phyloP scores from a whole-genome alignment of 768 basidiomycete species.

The Neoboletus magnificus region DNA sequence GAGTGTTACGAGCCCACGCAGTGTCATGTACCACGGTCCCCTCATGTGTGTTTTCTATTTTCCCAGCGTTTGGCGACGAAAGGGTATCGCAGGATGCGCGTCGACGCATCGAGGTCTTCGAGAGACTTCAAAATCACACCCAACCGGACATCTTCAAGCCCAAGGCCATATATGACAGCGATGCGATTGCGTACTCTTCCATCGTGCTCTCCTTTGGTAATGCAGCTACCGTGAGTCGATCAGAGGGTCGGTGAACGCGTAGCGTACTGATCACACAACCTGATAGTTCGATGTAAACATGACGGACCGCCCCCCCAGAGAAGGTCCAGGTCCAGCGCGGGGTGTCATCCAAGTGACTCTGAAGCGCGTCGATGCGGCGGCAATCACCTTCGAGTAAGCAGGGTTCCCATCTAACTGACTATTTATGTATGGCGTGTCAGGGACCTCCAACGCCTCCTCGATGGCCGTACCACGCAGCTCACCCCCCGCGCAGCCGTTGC shows the following conservation, averaged over 20 bases:
- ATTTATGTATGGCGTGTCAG: conserved; percentile 9
- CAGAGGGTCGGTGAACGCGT: neutral
- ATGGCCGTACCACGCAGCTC: conserved; percentile 23
- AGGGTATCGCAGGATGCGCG: conserved; percentile 2
- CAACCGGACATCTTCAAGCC: conserved; percentile 39
- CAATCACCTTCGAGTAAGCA: conserved; percentile 36
- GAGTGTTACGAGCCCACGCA: conserved; percentile 9
- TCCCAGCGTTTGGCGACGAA: conserved; percentile 19
- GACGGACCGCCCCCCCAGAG: conserved; percentile 21
- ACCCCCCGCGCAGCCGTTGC: conserved; percentile 35
- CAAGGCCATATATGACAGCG: conserved; percentile 46
- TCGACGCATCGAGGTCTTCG: conserved; percentile 30
- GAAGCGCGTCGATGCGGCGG: conserved; percentile 37
- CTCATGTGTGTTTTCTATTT: neutral
- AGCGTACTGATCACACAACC: neutral
- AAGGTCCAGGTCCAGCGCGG: conserved; percentile 12
- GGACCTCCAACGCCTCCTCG: conserved; percentile 24
- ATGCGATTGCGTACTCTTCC: conserved; percentile 40
- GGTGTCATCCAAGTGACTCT: conserved; percentile 33
- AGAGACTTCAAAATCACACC: conserved; percentile 37
- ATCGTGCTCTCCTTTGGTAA: conserved; percentile 31
- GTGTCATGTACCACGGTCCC: neutral
- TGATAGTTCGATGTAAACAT: conserved; percentile 38
- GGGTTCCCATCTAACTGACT: neutral
- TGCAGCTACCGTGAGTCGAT: conserved; percentile 26